Base-by-base conservation (phyloP, 345 rosid species). In the Eutrema japonicum region DNA sequence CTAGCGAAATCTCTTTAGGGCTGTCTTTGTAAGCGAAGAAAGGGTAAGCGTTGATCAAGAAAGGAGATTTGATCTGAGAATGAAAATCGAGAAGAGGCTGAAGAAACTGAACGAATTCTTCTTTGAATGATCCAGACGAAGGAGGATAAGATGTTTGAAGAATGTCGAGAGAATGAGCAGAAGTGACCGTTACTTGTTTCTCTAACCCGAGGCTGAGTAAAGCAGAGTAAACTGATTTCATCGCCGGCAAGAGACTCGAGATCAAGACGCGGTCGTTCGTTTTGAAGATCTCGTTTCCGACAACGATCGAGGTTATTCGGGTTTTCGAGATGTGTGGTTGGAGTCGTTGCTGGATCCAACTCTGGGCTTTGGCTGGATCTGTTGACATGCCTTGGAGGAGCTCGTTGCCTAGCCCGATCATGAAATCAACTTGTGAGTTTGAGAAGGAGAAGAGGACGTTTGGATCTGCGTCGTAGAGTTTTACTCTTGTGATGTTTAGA, bases 31-130 rank as follows among this genome's bases (percentile, higher is more conserved):
- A 96, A 0, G 97, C 93, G 16, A 92, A 92, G 78, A 70, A 96
- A 0, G 98, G 99, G 41, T 96, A 96, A 0, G 94, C 98, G 58
- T 96, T 92, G 60, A 96, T 88, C 65, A 92, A 77, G 77, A 96
- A 89, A 2, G 99, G 96, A 0, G 94, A 87, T 8, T 81, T 70
- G 38, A 79, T 70, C 67, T 85, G 89, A 14, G 99, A 66, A 52
- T 83, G 96, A 51, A 92, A 90, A 60, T 68, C 82, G 70, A 92
- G 74, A 18, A 92, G 68, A 0, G 89, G 87, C 27, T 85, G 84
- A 16, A 95, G 68, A 68, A 80, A 84, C 8, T 51, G 77, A 2
- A 82, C 79, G 36, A 90, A 77, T 49, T 90, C 91, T 69, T 77
- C 82, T 73, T 72, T 64, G 73, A 96, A 96, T 35, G 85, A 37